Conservation (phyloP, 768 basidiomycete species). For the Russula abietina region DNA sequence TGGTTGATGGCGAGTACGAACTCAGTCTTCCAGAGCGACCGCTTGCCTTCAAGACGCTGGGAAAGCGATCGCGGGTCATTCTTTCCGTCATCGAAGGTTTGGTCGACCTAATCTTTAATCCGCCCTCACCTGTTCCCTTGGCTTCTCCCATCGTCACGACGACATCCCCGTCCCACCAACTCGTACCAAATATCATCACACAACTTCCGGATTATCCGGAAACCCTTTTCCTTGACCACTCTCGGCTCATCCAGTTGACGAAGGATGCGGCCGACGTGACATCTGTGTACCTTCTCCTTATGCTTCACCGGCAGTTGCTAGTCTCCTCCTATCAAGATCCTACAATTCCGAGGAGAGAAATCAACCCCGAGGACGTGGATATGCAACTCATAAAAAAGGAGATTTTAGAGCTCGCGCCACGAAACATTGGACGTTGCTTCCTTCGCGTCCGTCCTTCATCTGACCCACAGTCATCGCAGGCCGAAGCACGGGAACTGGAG, state of each 20-base stretch:
- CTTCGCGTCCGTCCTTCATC: slow-evolving; percentile 19
- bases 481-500: slow-evolving; percentile 38
- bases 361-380: slow-evolving; percentile 46
- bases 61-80: slow-evolving; percentile 23
- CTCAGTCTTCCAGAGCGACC: slow-evolving; percentile 36
- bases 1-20: slow-evolving; percentile 16
- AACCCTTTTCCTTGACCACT: slow-evolving; percentile 73
- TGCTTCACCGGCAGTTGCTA: slow-evolving; percentile 73
- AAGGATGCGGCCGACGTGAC: slow-evolving; percentile 71
- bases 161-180: slow-evolving; percentile 28
- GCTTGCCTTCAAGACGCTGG: slow-evolving; percentile 34
- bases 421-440: slow-evolving; percentile 59
- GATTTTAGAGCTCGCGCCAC: slow-evolving; percentile 62
- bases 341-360: slow-evolving; percentile 28
- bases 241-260: slow-evolving; percentile 58
- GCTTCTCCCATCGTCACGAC: slow-evolving; percentile 31
- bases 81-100: slow-evolving; percentile 45
- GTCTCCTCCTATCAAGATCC: slow-evolving; percentile 40
- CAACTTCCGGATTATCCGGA: slow-evolving; percentile 56
- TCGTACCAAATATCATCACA: slow-evolving; percentile 28
- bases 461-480: slow-evolving; percentile 21
- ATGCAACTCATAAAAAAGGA: slow-evolving; percentile 63
- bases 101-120: slow-evolving; percentile 60
- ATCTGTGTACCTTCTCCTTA: slow-evolving; percentile 71
- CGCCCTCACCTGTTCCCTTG: slow-evolving; percentile 37